A percentile compares a stretch with the other conserved stretches of the same genome.
Conservation (phyloP, 2,329 filamentous ascomycete species). For the Sclerotinia trifoliorum region DNA sequence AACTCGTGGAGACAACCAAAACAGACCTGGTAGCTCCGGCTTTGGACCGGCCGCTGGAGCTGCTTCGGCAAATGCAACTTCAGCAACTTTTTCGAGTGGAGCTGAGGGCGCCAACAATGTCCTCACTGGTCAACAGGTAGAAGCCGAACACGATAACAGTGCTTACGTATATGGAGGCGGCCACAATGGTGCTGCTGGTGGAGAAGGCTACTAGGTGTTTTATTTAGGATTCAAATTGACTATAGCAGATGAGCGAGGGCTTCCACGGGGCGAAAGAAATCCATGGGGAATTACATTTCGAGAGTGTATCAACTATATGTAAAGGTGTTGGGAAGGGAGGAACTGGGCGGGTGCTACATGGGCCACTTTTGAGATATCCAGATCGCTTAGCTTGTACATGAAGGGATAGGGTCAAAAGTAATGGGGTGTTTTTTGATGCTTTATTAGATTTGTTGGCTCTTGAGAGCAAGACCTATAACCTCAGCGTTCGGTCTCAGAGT, state of each 20-base stretch:
- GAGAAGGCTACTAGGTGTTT: slow-evolving; percentile 34
- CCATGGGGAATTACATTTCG: slow-evolving; percentile 29
- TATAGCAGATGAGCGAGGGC: slow-evolving; percentile 8
- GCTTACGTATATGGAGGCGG: slow-evolving; percentile 48
- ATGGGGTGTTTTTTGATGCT: slow-evolving; percentile 31
- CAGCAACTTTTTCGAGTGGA: slow-evolving; percentile 36
- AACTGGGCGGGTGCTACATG: slow-evolving; percentile 25
- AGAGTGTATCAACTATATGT: slow-evolving; percentile 37
- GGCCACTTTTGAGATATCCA: slow-evolving; percentile 24
- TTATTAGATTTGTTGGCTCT: slow-evolving; percentile 39
- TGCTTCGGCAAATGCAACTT: slow-evolving; percentile 40
- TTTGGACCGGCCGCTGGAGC: slow-evolving; percentile 47
- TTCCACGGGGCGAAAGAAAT: slow-evolving; percentile 14
- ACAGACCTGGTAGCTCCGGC: slow-evolving; percentile 53
- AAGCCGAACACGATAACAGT: slow-evolving; percentile 40
- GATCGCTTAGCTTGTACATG: slow-evolving; percentile 35
- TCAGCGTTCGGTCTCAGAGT: slow-evolving; percentile 23
- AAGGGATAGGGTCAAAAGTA: slow-evolving; percentile 36
- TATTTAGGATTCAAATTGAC: slow-evolving; percentile 17
- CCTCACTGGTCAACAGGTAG: slow-evolving; percentile 38
- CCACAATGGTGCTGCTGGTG: slow-evolving; percentile 54
- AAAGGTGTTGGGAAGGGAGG: slow-evolving; percentile 32
- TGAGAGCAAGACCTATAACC: slow-evolving; percentile 32
- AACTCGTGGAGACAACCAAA: slow-evolving; percentile 61
- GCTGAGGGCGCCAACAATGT: slow-evolving; percentile 40